These are phyloP conservation scores for Naganishia liquefaciens DNA, from an alignment of 1,284 basidiomycete genomes.

Conservation along the genomic window DNA sequence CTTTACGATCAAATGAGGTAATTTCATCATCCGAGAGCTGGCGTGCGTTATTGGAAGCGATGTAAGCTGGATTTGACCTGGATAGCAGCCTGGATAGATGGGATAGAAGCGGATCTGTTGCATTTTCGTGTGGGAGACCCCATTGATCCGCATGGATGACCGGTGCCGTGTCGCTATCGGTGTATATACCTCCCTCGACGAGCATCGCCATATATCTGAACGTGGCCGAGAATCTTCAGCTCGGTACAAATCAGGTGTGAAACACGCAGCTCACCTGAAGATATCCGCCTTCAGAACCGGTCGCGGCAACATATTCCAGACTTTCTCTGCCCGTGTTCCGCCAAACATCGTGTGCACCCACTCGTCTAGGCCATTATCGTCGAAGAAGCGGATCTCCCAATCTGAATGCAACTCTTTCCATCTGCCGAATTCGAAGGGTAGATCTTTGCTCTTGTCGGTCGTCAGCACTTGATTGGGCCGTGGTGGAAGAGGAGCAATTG, in stretches of 20 bases:
- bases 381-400: conserved; percentile 42
- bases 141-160: conserved; percentile 44
- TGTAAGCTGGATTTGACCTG: conserved; percentile 37
- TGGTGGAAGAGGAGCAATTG: conserved; percentile 37
- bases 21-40: conserved; percentile 14
- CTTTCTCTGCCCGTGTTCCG: conserved; percentile 37
- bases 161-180: conserved; percentile 45
- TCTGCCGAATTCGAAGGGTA: conserved; percentile 40
- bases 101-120: conserved; percentile 39
- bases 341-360: conserved; percentile 44
- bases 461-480: conserved; percentile 42
- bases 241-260: not conserved
- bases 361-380: conserved; percentile 39
- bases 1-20: conserved; percentile 14
- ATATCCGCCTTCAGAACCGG: conserved; percentile 40
- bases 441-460: conserved; percentile 40
- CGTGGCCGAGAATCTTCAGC: not conserved
- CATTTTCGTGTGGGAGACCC: conserved; percentile 42
- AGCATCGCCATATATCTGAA: conserved; percentile 36
- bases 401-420: conserved; percentile 46
- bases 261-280: conserved; percentile 38
- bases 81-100: conserved; percentile 42
- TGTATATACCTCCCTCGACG: conserved; percentile 44
- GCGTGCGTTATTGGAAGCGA: conserved; percentile 19
- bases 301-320: conserved; percentile 40